Evolutionary conservation across 1,284 basidiomycete genomes (phyloP).

Genomic region (Phylloporus sp.): DNA sequence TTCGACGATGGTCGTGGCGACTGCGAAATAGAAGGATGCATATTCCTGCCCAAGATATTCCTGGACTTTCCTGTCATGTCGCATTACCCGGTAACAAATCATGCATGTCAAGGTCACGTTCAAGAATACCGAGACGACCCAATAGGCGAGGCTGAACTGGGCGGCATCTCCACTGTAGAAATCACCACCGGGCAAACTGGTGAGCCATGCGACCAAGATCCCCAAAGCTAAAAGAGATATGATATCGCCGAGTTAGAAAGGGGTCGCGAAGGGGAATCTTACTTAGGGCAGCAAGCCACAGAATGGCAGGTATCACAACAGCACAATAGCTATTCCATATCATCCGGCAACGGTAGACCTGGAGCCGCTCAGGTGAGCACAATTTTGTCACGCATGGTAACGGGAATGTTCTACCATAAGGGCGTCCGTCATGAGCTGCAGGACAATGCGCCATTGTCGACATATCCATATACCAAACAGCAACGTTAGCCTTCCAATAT

Average conservation of each 20-base stretch:
- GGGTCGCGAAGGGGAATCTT: not conserved
- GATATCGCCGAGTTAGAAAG: not conserved
- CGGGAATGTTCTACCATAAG: conserved; percentile 16
- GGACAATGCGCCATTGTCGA: not conserved
- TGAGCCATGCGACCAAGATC: not conserved
- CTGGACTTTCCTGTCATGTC: not conserved
- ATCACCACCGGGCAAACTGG: not conserved
- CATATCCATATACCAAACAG: conserved; percentile 1
- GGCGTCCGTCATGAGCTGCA: conserved; percentile 23
- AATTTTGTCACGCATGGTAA: not conserved
- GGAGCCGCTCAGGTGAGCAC: not conserved
- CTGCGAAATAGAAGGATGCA: conserved; percentile 1
- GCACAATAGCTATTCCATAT: no score
- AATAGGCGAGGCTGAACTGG: conserved; percentile 1
- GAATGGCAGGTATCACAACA: no score
- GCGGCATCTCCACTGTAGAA: not conserved
- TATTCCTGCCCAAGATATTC: conserved; percentile 1
- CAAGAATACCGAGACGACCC: conserved; percentile 4
- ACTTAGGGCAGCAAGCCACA: no score
- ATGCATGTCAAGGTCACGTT: not conserved
- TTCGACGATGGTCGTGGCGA: conserved; percentile 2
- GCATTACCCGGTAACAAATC: conserved; percentile 5
- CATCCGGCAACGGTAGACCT: no score
- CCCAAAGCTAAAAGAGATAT: not conserved
- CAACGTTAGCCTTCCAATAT: not conserved